These are phyloP conservation scores for Sordaria brevicollis DNA, from an alignment of 495 filamentous ascomycete species.

Conservation along the genomic window DNA sequence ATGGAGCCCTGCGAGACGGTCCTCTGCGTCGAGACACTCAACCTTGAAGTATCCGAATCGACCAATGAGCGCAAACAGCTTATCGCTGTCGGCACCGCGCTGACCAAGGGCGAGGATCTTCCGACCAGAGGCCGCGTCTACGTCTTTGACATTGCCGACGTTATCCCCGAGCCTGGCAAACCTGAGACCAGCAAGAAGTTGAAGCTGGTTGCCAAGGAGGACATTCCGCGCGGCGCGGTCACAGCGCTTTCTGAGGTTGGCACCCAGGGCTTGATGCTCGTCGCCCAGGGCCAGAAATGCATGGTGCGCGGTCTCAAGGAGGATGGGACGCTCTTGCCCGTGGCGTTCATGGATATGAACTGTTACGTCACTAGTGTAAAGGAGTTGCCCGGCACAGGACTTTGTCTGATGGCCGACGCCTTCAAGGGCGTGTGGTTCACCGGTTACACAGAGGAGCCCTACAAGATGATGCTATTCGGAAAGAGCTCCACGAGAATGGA, in stretches of 20 bases:
- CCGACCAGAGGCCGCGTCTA: slow-evolving; percentile 76
- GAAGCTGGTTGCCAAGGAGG: slow-evolving; percentile 78
- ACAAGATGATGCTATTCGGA: slow-evolving; percentile 88
- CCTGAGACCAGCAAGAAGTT: slow-evolving; percentile 77
- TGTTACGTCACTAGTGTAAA: slow-evolving; percentile 77
- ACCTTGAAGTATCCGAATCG: slow-evolving; percentile 80
- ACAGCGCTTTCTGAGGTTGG: slow-evolving; percentile 79
- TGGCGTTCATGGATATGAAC: slow-evolving; percentile 97
- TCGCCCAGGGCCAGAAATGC: slow-evolving; percentile 91
- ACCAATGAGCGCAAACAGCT: slow-evolving; percentile 76
- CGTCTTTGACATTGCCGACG: slow-evolving; percentile 82
- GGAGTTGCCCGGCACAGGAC: slow-evolving; percentile 68
- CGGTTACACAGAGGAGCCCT: slow-evolving; percentile 90
- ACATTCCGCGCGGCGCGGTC: slow-evolving; percentile 82
- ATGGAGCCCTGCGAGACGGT: slow-evolving; percentile 66
- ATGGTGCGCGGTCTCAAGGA: slow-evolving; percentile 95
- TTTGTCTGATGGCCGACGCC: slow-evolving; percentile 78
- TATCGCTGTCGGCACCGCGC: slow-evolving; percentile 74
- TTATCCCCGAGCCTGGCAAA: slow-evolving; percentile 76
- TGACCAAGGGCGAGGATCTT: slow-evolving; percentile 79
- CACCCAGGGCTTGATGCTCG: slow-evolving; percentile 84
- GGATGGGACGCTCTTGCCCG: slow-evolving; percentile 80
- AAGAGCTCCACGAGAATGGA: slow-evolving; percentile 68
- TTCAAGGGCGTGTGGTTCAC: slow-evolving; percentile 92
- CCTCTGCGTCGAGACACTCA: slow-evolving; percentile 70